Conservation (phyloP, 495 filamentous ascomycete species). For the Xanthoparmelia taractica region DNA sequence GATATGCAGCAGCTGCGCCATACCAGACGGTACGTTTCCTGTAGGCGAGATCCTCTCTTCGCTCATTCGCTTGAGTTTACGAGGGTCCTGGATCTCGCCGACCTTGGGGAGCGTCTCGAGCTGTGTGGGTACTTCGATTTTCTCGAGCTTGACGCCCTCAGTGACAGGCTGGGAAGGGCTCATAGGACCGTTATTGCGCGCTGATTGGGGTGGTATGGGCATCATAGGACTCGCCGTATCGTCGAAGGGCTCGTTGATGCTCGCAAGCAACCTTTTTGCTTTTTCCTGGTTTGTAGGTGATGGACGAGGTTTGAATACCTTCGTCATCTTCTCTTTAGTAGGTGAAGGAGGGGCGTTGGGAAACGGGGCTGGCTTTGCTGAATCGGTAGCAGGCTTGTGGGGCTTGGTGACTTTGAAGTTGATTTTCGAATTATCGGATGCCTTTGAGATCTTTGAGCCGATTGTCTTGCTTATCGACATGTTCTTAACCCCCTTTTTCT, state of each 20-base stretch:
- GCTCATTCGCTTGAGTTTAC: conserved; percentile 23
- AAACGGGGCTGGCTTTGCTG: conserved; percentile 3
- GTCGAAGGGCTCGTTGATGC: conserved; percentile 13
- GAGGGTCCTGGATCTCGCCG: conserved; percentile 3
- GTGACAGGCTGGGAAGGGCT: conserved; percentile 7
- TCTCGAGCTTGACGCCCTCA: conserved; percentile 24
- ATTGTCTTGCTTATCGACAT: conserved; percentile 5
- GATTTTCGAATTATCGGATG: conserved; percentile 31
- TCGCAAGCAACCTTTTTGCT: conserved; percentile 2
- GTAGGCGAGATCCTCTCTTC: conserved; percentile 36
- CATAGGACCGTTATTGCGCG: conserved; percentile 37
- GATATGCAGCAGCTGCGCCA: conserved; percentile 33
- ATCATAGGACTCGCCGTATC: conserved; percentile 34
- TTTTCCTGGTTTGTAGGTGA: conserved; percentile 18
- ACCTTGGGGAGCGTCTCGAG: conserved; percentile 1
- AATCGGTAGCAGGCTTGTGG: neutral
- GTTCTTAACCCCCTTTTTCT: conserved; percentile 15
- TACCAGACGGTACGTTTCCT: conserved; percentile 33
- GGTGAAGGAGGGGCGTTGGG: conserved; percentile 14
- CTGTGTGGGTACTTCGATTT: conserved; percentile 17
- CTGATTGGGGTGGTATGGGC: conserved; percentile 36
- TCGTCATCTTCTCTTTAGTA: conserved; percentile 24
- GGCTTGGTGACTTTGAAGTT: conserved; percentile 39
- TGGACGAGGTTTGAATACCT: conserved; percentile 16
- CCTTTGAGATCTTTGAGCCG: conserved; percentile 9